These are phyloP conservation scores for Polytrichum commune DNA, from an alignment of 225 moss, liverwort and hornwort genomes.

Conservation along the genomic window DNA sequence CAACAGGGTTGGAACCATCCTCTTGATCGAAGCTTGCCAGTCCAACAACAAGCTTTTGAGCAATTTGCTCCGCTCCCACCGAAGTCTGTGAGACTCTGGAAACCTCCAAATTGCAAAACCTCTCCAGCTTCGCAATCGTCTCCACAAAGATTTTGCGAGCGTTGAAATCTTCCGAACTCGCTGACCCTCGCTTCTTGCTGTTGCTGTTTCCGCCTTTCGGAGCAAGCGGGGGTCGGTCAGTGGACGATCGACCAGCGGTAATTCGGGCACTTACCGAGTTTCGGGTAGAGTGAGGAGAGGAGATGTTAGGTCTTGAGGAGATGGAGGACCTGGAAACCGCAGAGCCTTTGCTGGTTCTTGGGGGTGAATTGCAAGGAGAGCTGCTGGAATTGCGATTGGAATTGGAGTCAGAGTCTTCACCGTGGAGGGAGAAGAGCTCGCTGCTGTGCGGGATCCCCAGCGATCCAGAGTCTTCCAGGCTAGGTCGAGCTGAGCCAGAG, in stretches of 20 bases:
- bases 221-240: conserved; percentile 24
- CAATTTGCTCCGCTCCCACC: not conserved
- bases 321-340: conserved; percentile 17
- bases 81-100: not conserved
- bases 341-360: conserved; percentile 35
- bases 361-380: conserved; percentile 29
- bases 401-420: conserved; percentile 32
- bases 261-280: conserved; percentile 31
- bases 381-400: conserved; percentile 26
- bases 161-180: conserved; percentile 18
- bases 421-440: conserved; percentile 49
- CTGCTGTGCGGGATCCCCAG: conserved; percentile 45
- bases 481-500: conserved; percentile 32
- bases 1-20: too few species aligned
- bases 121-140: conserved; percentile 38
- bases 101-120: conserved; percentile 17
- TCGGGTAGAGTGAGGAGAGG: conserved; percentile 22
- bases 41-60: not conserved
- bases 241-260: conserved; percentile 16
- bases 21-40: too few species aligned
- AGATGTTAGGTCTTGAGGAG: conserved; percentile 23
- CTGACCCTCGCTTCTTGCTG: conserved; percentile 14
- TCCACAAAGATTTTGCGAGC: conserved; percentile 25
- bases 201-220: conserved; percentile 18
- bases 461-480: conserved; percentile 22